phyloP scores from a whole-genome alignment of 768 basidiomycete genomes.

The Trichaptum fuscoviolaceum region DNA sequence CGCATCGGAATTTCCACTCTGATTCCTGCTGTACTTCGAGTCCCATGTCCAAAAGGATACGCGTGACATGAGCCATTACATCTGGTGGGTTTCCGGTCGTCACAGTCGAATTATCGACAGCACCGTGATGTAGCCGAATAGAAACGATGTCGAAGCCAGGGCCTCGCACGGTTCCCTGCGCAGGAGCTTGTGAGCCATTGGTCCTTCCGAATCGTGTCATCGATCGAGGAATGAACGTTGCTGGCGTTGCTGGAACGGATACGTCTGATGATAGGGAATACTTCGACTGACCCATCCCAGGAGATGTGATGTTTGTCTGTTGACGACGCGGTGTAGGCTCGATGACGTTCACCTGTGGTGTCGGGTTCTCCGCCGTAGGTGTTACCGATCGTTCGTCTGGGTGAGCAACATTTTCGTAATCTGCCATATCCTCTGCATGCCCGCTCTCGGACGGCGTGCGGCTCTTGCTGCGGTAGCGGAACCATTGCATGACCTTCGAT shows the following conservation, averaged over 20 bases:
- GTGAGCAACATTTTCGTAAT: conserved; percentile 18
- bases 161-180: background rate
- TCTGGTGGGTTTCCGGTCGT: conserved; percentile 80
- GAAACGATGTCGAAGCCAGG: conserved; percentile 1
- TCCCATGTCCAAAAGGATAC: conserved; percentile 83
- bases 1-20: conserved; percentile 86
- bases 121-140: conserved; percentile 83
- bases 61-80: conserved; percentile 81
- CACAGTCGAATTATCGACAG: conserved; percentile 85
- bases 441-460: conserved; percentile 20
- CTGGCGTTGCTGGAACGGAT: background rate
- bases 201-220: background rate
- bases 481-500: conserved; percentile 98
- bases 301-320: background rate
- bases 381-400: conserved; percentile 2
- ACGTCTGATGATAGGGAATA: background rate
- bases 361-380: background rate
- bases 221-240: background rate
- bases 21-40: conserved; percentile 83
- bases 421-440: conserved; percentile 16
- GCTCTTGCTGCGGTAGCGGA: conserved; percentile 66
- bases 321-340: conserved; percentile 13
- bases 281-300: background rate
- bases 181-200: background rate
- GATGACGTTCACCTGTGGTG: background rate